These are phyloP conservation scores for Baorangia bicolor DNA, from an alignment of 768 basidiomycete genomes.

Conservation along the genomic window DNA sequence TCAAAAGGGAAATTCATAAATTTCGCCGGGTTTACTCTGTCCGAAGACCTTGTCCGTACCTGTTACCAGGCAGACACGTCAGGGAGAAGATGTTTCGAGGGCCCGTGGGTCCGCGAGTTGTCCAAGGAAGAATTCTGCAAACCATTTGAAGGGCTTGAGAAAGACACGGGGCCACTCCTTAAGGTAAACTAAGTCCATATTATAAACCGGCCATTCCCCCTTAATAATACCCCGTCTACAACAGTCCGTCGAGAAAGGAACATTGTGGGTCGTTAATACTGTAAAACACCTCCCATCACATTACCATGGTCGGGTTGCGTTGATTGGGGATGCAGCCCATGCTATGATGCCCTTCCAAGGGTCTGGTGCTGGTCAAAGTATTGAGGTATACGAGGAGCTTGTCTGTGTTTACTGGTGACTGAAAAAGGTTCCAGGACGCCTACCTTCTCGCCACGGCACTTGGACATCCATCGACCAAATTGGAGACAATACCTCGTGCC, in stretches of 20 bases:
- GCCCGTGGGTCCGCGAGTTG: conserved; percentile 49
- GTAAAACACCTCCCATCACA: conserved; percentile 51
- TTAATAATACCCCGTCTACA: neutral
- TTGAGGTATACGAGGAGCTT: conserved; percentile 37
- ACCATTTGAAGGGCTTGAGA: conserved; percentile 55
- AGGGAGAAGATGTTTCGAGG: conserved; percentile 16
- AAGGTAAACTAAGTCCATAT: conserved; percentile 38
- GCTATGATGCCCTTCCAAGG: conserved; percentile 45
- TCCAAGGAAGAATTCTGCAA: conserved; percentile 44
- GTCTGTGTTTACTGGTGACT: neutral
- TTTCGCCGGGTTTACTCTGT: conserved; percentile 55
- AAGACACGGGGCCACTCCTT: conserved; percentile 56
- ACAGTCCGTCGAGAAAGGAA: conserved; percentile 52
- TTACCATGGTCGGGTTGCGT: conserved; percentile 50
- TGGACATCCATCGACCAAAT: conserved; percentile 37
- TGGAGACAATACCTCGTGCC: conserved; percentile 40
- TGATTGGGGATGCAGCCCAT: conserved; percentile 45
- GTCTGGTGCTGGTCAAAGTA: conserved; percentile 42
- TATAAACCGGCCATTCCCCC: neutral
- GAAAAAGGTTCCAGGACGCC: conserved; percentile 28
- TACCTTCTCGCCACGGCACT: conserved; percentile 41
- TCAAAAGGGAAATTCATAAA: conserved; percentile 58
- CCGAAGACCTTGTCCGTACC: conserved; percentile 52
- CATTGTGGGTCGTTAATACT: conserved; percentile 65
- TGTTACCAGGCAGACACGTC: conserved; percentile 28